These are phyloP conservation scores for Saturnispora quitensis DNA, from an alignment of 805 yeast species.

Conservation along the genomic window DNA sequence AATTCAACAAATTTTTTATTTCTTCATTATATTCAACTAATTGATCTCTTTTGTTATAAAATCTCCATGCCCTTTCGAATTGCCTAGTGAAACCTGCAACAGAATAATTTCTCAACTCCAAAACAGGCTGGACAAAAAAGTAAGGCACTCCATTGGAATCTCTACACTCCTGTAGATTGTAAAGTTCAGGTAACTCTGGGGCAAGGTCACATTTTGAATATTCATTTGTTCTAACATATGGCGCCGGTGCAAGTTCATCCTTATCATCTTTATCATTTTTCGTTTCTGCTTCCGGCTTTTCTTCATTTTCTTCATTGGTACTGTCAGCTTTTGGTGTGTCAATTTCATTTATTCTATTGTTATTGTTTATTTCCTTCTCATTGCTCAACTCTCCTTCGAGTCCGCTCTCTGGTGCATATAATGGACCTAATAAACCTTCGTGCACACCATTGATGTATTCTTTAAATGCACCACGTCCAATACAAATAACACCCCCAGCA, in stretches of 20 bases:
- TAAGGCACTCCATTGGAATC: slow-evolving; percentile 40
- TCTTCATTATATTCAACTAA: slow-evolving; percentile 23
- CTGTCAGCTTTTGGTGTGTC: slow-evolving; percentile 27
- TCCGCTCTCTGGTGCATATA: slow-evolving; percentile 34
- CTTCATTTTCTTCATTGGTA: slow-evolving; percentile 16
- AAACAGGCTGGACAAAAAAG: slow-evolving; percentile 67
- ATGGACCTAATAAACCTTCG: slow-evolving; percentile 91
- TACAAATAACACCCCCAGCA: slow-evolving; percentile 81
- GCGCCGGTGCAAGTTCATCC: slow-evolving; percentile 31
- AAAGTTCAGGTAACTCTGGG: slow-evolving; percentile 36
- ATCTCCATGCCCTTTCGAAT: slow-evolving; percentile 70
- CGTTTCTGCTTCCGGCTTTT: slow-evolving; percentile 21
- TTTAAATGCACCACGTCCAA: slow-evolving; percentile 94
- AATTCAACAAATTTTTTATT: slow-evolving; percentile 23
- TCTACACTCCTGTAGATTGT: slow-evolving; percentile 22
- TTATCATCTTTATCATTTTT: slow-evolving; percentile 16
- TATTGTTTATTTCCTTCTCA: slow-evolving; percentile 29
- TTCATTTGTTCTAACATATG: slow-evolving; percentile 54
- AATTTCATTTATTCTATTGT: slow-evolving; percentile 11
- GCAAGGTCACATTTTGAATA: slow-evolving; percentile 50
- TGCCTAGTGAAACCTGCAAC: slow-evolving; percentile 68
- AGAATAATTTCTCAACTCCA: slow-evolving; percentile 69
- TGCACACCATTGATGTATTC: slow-evolving; percentile 87
- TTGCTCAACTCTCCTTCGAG: slow-evolving; percentile 6
- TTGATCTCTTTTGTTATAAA: slow-evolving; percentile 61